Percentiles rank a stretch among this genome's conserved stretches.
Conservation (phyloP, 2,329 filamentous ascomycete genomes). For the Corynespora cassiicola region DNA sequence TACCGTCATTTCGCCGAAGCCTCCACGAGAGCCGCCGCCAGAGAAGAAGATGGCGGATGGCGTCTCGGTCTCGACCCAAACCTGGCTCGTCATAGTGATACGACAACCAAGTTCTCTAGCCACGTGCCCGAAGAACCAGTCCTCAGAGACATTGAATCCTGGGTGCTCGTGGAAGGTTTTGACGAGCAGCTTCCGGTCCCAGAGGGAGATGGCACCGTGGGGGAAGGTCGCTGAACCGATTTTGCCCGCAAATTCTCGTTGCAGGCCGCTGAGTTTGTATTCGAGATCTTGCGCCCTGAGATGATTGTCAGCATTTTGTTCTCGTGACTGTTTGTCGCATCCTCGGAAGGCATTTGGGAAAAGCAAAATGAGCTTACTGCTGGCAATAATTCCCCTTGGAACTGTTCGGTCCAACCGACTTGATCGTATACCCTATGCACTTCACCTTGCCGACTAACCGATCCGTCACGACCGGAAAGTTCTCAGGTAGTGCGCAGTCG, state of each 20-base stretch:
- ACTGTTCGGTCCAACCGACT: constrained; percentile 47
- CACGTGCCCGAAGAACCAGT: constrained; percentile 61
- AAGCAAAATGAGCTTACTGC: constrained; percentile 45
- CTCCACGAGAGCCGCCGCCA: constrained; percentile 50
- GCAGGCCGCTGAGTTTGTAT: constrained; percentile 58
- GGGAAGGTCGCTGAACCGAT: constrained; percentile 58
- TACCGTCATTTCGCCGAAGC: constrained; percentile 62
- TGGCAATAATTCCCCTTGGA: constrained; percentile 48
- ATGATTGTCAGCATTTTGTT: constrained; percentile 46
- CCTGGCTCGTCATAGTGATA: constrained; percentile 57
- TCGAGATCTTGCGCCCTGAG: constrained; percentile 56
- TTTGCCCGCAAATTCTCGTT: constrained; percentile 52
- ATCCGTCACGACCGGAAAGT: constrained; percentile 56
- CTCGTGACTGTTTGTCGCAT: no score
- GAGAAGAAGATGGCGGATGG: constrained; percentile 53
- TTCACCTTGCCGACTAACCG: constrained; percentile 50
- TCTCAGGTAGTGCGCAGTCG: constrained; percentile 55
- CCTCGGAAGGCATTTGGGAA: constrained; percentile 38
- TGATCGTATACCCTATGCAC: constrained; percentile 59
- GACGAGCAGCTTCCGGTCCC: constrained; percentile 55
- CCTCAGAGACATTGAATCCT: constrained; percentile 58
- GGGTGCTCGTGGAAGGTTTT: constrained; percentile 57
- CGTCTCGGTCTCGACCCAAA: constrained; percentile 60
- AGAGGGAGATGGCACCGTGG: constrained; percentile 59
- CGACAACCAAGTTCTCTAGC: constrained; percentile 53